Percentiles rank a stretch among this genome's conserved stretches.
Evolutionary conservation across 2,329 filamentous ascomycete species (phyloP).

Genomic region (Calonectria ilicicola): DNA sequence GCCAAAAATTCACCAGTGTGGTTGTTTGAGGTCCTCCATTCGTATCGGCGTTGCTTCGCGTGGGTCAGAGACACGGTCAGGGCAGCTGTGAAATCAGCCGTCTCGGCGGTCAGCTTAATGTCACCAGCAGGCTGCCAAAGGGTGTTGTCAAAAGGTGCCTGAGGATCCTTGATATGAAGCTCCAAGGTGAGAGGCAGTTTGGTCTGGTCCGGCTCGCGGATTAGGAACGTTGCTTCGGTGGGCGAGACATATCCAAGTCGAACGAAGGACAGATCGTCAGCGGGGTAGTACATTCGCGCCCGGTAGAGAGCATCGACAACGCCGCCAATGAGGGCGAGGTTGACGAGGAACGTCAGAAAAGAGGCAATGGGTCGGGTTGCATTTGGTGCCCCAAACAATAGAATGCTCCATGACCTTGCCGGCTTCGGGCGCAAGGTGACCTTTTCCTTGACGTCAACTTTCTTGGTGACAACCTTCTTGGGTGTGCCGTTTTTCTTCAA

Average conservation of each 20-base stretch:
- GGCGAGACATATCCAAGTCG: constrained; percentile 89
- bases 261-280: constrained; percentile 84
- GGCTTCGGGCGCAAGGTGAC: constrained; percentile 69
- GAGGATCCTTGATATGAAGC: constrained; percentile 66
- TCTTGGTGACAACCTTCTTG: constrained; percentile 54
- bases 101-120: constrained; percentile 75
- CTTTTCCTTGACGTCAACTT: constrained; percentile 74
- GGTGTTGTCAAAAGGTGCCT: constrained; percentile 65
- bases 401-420: constrained; percentile 69
- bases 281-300: constrained; percentile 76
- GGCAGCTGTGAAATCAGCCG: constrained; percentile 84
- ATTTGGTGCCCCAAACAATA: constrained; percentile 82
- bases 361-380: constrained; percentile 76
- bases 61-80: constrained; percentile 74
- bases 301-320: constrained; percentile 83
- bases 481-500: constrained; percentile 48
- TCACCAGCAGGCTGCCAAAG: constrained; percentile 76
- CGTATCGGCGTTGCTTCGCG: constrained; percentile 79
- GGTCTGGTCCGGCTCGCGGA: constrained; percentile 83
- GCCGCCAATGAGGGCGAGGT: constrained; percentile 75
- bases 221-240: constrained; percentile 80
- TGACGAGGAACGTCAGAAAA: constrained; percentile 76
- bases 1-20: constrained; percentile 85
- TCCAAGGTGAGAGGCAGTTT: constrained; percentile 83
- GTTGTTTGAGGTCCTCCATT: constrained; percentile 89